Evolutionary conservation across 2,329 filamentous ascomycete species (phyloP).

Genomic region (Bipolaris victoriae): DNA sequence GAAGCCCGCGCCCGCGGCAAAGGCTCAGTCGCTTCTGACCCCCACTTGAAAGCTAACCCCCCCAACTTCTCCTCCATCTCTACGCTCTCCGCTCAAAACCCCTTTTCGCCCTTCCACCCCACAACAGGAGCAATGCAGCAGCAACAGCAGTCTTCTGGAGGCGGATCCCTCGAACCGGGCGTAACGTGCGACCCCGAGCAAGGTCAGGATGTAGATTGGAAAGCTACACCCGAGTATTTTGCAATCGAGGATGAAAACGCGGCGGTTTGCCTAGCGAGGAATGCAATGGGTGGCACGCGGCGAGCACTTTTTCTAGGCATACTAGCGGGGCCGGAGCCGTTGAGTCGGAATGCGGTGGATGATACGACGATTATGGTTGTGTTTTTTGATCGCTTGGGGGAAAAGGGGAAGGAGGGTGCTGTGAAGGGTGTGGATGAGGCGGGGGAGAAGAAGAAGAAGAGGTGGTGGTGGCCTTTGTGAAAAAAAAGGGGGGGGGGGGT

Average conservation of each 20-base stretch:
- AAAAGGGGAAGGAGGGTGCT: not conserved
- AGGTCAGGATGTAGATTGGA: conserved; percentile 50
- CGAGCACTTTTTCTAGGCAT: conserved; percentile 50
- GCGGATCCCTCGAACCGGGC: conserved; percentile 35
- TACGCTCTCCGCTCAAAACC: not conserved
- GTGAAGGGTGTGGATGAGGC: not conserved
- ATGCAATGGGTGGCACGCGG: conserved; percentile 59
- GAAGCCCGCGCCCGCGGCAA: conserved; percentile 43
- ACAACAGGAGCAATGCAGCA: too few relatives aligned
- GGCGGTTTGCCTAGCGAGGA: conserved; percentile 59
- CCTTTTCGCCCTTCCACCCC: not conserved
- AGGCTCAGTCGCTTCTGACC: conserved; percentile 27
- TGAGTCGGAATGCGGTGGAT: conserved; percentile 53
- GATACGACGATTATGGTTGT: conserved; percentile 61
- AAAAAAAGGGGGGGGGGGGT: too few relatives aligned
- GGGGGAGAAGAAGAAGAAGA: conserved; percentile 19
- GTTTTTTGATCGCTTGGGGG: conserved; percentile 55
- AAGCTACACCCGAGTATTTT: conserved; percentile 52
- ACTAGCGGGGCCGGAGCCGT: conserved; percentile 41
- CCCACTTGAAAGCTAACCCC: conserved; percentile 14
- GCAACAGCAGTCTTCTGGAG: not conserved
- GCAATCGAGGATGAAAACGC: conserved; percentile 60
- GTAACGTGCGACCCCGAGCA: conserved; percentile 42
- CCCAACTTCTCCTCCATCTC: conserved; percentile 13
- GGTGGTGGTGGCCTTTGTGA: conserved; percentile 21